Percentiles rank a stretch among this genome's conserved stretches.
These are phyloP conservation scores for Rhizophora mangle DNA, from an alignment of 345 rosid species.

Conservation along the genomic window DNA sequence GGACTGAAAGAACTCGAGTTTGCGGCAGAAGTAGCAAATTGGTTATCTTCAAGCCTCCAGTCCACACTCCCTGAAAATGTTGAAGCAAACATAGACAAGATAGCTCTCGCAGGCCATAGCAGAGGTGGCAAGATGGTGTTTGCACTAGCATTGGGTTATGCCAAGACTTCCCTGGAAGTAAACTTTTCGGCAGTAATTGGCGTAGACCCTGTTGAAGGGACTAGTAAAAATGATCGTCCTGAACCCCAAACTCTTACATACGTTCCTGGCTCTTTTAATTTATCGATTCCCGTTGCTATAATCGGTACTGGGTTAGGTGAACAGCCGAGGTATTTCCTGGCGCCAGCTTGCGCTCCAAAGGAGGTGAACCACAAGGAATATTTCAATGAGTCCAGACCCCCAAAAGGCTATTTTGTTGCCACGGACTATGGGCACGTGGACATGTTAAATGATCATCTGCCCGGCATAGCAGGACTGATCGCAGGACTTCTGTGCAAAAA, in stretches of 20 bases:
- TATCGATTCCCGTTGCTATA: constrained; percentile 27
- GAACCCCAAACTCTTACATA: constrained; percentile 28
- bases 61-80: constrained; percentile 17
- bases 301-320: constrained; percentile 36
- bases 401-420: constrained; percentile 33
- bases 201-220: constrained; percentile 40
- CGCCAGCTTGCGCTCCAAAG: constrained; percentile 31
- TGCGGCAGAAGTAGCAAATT: constrained; percentile 24
- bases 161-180: neutral
- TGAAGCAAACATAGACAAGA: constrained; percentile 7
- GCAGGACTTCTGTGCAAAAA: constrained; percentile 16
- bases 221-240: neutral
- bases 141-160: constrained; percentile 31
- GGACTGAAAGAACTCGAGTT: constrained; percentile 22
- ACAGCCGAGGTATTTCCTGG: neutral
- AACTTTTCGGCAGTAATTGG: constrained; percentile 25
- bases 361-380: constrained; percentile 32
- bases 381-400: constrained; percentile 31
- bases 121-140: constrained; percentile 40
- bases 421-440: constrained; percentile 44
- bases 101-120: constrained; percentile 41
- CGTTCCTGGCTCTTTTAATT: constrained; percentile 17
- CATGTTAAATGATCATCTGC: constrained; percentile 28
- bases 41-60: constrained; percentile 26
- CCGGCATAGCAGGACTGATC: neutral